Evolutionary conservation across 2,329 filamentous ascomycete species (phyloP), one percentile per base, ranked within the genome.

Genomic region (Ophiocordyceps camponoti-rufipedis): DNA sequence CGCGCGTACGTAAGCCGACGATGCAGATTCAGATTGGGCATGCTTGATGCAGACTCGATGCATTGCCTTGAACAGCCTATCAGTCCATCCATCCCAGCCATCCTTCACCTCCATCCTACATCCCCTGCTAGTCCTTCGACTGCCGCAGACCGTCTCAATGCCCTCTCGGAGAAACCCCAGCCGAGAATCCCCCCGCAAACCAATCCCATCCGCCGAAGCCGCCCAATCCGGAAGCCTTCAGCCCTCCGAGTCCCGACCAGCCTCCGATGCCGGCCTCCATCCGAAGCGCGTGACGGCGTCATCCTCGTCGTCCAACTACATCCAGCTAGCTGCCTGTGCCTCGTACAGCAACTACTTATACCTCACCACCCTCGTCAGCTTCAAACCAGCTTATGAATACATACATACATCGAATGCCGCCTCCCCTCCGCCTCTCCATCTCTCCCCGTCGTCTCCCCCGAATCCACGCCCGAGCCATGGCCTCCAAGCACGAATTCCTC

Each of bases 401-500:
- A 23, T 28, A 18, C 2, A 7, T 23, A 28, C 39, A 18, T 41
- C 39, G 7, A 12, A 41, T 41, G 11, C 2, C n/a, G 4, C 5
- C 14, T 12, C 18, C 47, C 23, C 49, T 45, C 41, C 42, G 45
- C 33, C 44, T 41, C 35, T 23, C 23, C 23, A 23, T 23, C 23
- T 23, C 23, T 5, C 19, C 45, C 29, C 19, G 11, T 13, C 41
- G 41, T 9, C 35, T 16, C n/a, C n/a, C 16, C 3, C 35, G 7
- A 10, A 19, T 19, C 5, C 10, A n/a, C 35, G 31, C 49, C 45
- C 53, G 54, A 48, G 53, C 53, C 50, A 62, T 62, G 59, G 50
- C 59, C 19, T 49, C 54, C 23, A 41, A 51, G 28, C 54, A 65
- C 49, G 78, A 84, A 60, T 86, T 78, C 67, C 71, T 86, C 35